A percentile compares a stretch with the other conserved stretches of the same genome.
phyloP scores from a whole-genome alignment of 1,284 basidiomycete species.

The Heterobasidion parviporum region DNA sequence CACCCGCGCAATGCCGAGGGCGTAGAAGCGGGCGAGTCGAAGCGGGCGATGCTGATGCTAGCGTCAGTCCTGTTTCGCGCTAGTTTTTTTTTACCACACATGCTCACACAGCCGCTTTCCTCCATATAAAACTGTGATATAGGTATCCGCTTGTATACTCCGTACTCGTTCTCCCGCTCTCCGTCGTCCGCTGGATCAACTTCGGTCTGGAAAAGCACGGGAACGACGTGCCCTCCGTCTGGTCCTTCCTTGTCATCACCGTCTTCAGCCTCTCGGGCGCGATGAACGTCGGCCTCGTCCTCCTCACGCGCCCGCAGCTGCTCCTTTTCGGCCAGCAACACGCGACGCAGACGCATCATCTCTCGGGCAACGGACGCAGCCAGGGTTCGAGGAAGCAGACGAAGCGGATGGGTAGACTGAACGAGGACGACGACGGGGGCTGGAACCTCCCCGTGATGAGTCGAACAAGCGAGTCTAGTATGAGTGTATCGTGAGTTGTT shows the following conservation, averaged over 20 bases:
- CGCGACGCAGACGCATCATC: neutral
- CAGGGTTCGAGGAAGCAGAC: neutral
- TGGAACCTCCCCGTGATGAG: neutral
- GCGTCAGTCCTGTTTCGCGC: neutral
- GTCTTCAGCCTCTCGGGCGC: conserved; percentile 40
- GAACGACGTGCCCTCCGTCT: conserved; percentile 26
- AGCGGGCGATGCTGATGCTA: neutral
- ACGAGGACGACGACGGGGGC: neutral
- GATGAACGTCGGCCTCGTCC: conserved; percentile 39
- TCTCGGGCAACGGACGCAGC: neutral
- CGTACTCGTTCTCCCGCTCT: conserved; percentile 5
- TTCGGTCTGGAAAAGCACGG: conserved; percentile 20
- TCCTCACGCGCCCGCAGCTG: conserved; percentile 29
- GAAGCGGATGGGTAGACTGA: neutral
- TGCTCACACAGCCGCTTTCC: neutral
- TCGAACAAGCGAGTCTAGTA: no score
- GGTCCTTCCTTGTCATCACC: conserved; percentile 34
- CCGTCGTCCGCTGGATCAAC: conserved; percentile 33
- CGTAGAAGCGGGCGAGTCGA: neutral
- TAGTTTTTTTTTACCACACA: neutral
- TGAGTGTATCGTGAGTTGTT: no score
- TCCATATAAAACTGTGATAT: conserved; percentile 1
- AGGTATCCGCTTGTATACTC: conserved; percentile 34
- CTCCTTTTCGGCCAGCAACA: conserved; percentile 7
- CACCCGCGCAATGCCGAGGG: neutral